Percentiles rank a stretch among this genome's conserved stretches.
These are phyloP conservation scores for Trichophyton verrucosum DNA, from an alignment of 2,329 filamentous ascomycete species.

Conservation along the genomic window DNA sequence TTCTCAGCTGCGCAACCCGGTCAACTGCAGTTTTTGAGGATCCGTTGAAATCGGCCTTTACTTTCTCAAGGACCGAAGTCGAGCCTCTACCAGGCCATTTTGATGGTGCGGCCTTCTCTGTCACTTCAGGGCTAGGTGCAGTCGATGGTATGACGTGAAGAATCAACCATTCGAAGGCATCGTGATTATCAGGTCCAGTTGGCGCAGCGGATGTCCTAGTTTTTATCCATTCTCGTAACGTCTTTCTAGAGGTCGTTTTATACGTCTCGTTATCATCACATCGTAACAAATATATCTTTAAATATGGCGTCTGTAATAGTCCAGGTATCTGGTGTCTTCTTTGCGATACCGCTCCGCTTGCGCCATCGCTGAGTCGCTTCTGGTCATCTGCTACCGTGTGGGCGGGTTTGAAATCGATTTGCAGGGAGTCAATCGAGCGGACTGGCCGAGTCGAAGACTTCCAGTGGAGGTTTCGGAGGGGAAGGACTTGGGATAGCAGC, in stretches of 20 bases:
- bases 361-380: slow-evolving; percentile 26
- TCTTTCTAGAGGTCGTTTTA: slow-evolving; percentile 63
- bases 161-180: slow-evolving; percentile 92
- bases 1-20: slow-evolving; percentile 71
- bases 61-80: slow-evolving; percentile 75
- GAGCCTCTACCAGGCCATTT: slow-evolving; percentile 68
- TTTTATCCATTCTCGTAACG: slow-evolving; percentile 86
- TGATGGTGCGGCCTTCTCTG: slow-evolving; percentile 55
- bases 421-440: slow-evolving; percentile 83
- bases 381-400: slow-evolving; percentile 31
- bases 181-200: slow-evolving; percentile 76
- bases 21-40: slow-evolving; percentile 61
- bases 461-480: slow-evolving; percentile 88
- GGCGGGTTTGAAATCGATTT: slow-evolving; percentile 70
- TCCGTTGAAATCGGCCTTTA: slow-evolving; percentile 80
- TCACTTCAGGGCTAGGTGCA: slow-evolving; percentile 57
- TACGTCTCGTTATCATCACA: slow-evolving; percentile 96
- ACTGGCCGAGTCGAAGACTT: slow-evolving; percentile 85
- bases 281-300: slow-evolving; percentile 77
- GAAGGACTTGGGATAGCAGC: slow-evolving; percentile 64
- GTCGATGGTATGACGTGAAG: slow-evolving; percentile 88
- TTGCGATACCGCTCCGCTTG: slow-evolving; percentile 26
- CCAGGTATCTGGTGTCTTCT: slow-evolving; percentile 92
- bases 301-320: slow-evolving; percentile 78
- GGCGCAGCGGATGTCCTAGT: slow-evolving; percentile 46